Conservation (phyloP, 768 basidiomycete genomes). For the Boletus edulis region DNA sequence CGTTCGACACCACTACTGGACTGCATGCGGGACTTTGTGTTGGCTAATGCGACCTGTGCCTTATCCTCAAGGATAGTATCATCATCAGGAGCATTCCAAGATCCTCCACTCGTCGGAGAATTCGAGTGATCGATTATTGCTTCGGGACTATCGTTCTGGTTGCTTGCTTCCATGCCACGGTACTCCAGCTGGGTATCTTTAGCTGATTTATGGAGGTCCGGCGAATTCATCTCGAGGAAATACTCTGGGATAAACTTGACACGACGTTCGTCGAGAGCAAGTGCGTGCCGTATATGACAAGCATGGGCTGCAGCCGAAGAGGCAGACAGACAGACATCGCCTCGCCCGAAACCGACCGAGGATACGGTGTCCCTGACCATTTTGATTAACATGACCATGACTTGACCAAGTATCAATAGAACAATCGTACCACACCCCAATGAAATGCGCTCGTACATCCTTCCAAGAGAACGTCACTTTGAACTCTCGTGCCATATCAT, state of each 20-base stretch:
- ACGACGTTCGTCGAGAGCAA: constrained; percentile 62
- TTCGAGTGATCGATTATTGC: background rate
- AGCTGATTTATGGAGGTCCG: background rate
- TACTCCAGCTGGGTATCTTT: background rate
- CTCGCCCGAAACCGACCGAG: constrained; percentile 46
- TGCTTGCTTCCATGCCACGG: background rate
- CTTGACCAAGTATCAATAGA: background rate
- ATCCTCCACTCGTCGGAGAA: background rate
- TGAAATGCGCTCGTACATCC: constrained; percentile 45
- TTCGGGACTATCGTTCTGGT: background rate
- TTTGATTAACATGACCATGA: background rate
- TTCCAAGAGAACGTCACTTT: constrained; percentile 46
- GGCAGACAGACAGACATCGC: constrained; percentile 52
- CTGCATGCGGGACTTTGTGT: background rate
- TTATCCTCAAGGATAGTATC: background rate
- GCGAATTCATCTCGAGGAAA: constrained; percentile 28
- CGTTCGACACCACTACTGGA: background rate
- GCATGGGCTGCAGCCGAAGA: constrained; percentile 55
- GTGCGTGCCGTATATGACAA: constrained; percentile 59
- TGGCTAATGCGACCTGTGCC: background rate
- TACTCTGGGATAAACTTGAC: constrained; percentile 56
- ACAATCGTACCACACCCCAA: constrained; percentile 47
- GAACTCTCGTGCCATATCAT: constrained; percentile 29
- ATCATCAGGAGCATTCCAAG: background rate
- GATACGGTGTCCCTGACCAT: constrained; percentile 61